Evolutionary conservation across 2,329 filamentous ascomycete species (phyloP).

Genomic region (Colletotrichum sp.): DNA sequence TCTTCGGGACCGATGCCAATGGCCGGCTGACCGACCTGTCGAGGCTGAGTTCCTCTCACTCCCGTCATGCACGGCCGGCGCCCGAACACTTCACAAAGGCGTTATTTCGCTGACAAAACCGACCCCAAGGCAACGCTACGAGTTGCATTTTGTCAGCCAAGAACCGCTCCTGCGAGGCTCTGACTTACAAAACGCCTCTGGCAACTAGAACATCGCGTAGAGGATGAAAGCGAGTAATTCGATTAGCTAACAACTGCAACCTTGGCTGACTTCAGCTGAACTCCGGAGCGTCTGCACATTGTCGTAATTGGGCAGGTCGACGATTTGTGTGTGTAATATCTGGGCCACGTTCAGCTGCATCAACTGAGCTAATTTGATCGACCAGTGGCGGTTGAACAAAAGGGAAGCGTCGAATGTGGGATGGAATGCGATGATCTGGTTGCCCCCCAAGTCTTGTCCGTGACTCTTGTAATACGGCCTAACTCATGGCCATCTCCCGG

Average conservation of each 20-base stretch:
- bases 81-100: not conserved
- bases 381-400: not conserved
- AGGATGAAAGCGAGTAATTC: not conserved
- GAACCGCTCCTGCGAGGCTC: not conserved
- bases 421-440: not conserved
- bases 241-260: not conserved
- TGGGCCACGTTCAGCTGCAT: not conserved
- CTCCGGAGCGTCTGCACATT: not conserved
- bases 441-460: not conserved
- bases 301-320: not conserved
- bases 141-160: not conserved
- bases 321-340: not conserved
- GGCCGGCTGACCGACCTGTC: not conserved
- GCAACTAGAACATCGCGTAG: not conserved
- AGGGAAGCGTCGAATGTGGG: not conserved
- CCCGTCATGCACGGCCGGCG: conserved; percentile 1
- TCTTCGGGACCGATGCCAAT: conserved; percentile 12
- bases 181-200: not conserved
- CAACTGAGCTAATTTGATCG: not conserved
- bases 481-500: not conserved
- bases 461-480: not conserved
- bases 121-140: not conserved
- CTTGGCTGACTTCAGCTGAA: not conserved
- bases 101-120: not conserved
- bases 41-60: conserved; percentile 5